Evolutionary conservation across 2,329 filamentous ascomycete species (phyloP).

Genomic region (Penicillium sp.): DNA sequence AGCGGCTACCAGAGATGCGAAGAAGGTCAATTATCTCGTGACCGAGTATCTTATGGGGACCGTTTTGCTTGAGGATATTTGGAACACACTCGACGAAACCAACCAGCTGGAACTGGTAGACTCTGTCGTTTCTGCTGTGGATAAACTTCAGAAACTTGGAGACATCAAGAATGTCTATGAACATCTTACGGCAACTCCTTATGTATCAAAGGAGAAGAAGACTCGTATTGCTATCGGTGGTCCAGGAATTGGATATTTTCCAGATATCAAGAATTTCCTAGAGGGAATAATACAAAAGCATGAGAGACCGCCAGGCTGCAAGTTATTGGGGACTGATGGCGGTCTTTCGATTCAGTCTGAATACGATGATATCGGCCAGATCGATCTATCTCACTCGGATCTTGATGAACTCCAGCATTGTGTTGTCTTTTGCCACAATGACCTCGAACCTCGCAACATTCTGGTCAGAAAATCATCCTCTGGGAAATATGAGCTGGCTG

Average conservation of each 20-base stretch:
- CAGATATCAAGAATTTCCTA: not conserved
- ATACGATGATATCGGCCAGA: constrained; percentile 4
- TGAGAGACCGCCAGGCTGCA: not conserved
- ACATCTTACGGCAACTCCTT: not conserved
- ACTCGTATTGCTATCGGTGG: not conserved
- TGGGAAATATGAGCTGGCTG: not conserved
- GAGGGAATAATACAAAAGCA: not conserved
- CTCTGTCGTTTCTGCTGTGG: not conserved
- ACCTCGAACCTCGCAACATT: constrained; percentile 4
- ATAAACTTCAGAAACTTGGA: constrained; percentile 2
- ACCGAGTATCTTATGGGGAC: not conserved
- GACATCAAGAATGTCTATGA: not conserved
- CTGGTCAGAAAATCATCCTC: not conserved
- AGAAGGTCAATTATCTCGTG: not conserved
- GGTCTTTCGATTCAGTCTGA: not conserved
- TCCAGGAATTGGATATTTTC: not conserved
- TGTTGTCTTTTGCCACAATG: constrained; percentile 4
- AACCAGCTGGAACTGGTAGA: constrained; percentile 4
- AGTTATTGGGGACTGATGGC: not conserved
- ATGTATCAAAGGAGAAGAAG: not conserved
- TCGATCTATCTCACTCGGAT: constrained; percentile 1
- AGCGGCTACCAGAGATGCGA: not conserved
- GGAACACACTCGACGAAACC: not conserved
- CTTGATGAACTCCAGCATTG: not conserved
- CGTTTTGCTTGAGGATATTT: not conserved